A percentile compares a stretch with the other conserved stretches of the same genome.
Evolutionary conservation across 352 stramenopile species (phyloP).

Genomic region (Pythium insidiosum): DNA sequence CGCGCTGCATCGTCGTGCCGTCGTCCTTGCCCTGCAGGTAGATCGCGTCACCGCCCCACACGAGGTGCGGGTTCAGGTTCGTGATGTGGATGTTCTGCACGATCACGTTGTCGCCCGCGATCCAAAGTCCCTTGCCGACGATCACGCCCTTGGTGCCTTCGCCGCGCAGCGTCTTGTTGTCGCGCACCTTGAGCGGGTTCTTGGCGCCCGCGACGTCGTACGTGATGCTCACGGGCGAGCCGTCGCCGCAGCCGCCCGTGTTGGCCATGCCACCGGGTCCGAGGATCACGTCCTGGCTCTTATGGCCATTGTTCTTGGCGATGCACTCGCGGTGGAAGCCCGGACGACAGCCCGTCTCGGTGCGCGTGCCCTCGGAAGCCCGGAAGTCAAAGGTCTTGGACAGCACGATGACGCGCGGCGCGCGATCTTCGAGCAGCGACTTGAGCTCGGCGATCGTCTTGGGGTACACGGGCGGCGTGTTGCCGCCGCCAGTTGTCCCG

Average conservation of each 20-base stretch:
- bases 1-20: constrained; percentile 15
- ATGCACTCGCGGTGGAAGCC: constrained; percentile 30
- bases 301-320: constrained; percentile 42
- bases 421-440: constrained; percentile 26
- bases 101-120: constrained; percentile 35
- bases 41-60: constrained; percentile 23
- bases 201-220: constrained; percentile 32
- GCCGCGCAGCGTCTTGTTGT: constrained; percentile 38
- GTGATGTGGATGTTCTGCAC: constrained; percentile 51
- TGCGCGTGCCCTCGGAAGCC: constrained; percentile 35
- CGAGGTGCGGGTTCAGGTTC: constrained; percentile 36
- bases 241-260: constrained; percentile 36
- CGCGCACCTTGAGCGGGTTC: constrained; percentile 15
- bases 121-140: constrained; percentile 28
- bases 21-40: constrained; percentile 16
- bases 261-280: constrained; percentile 39
- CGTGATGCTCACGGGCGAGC: constrained; percentile 21
- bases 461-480: constrained; percentile 21
- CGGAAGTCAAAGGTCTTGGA: constrained; percentile 41
- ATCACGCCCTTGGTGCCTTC: constrained; percentile 25
- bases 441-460: constrained; percentile 30
- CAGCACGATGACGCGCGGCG: constrained; percentile 42
- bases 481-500: constrained; percentile 32
- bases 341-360: constrained; percentile 35
- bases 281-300: constrained; percentile 47